Base-by-base conservation (phyloP, 2,329 filamentous ascomycete species). In the Didymella pomorum region DNA sequence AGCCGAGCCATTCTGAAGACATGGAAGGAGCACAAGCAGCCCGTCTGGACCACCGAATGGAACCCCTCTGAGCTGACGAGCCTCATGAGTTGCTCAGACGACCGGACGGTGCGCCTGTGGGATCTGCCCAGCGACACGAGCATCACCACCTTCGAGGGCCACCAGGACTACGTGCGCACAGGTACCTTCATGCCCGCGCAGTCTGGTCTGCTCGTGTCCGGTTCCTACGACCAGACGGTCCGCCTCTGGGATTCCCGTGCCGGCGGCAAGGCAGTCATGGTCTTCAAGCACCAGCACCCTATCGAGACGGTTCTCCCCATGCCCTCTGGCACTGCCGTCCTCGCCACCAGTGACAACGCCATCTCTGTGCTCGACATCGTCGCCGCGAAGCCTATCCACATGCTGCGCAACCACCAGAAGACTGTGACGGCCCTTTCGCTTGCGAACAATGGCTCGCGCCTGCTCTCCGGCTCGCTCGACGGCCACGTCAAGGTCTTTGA, bases 401-500 rank as follows among this genome's bases (percentile, higher is more conserved):
- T 96, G 72, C 89, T 99, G 63, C 89, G 89, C 68, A 98, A 96
- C 75, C 95, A 99, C 78, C 95, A 99, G 75, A 99, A 98, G 86
- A 97, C 95, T 0, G 93, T 99, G 60, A 98, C 95, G 0, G 89
- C 90, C 8, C 84, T 99, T 53, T 89, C 89, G 50, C 81, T 96
- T 31, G 93, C 93, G 8, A 93, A 92, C 43, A 87, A 90, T 66
- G 91, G 91, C 45, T 87, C 87, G 49, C 87, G 95, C 49, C 84
- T 99, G 56, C 86, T 99, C 52, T 93, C 89, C 64, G 95, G 93
- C 77, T 93, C 89, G 20, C 83, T 99, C 44, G 95, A 99, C 76
- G 96, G 95, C 10, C 95, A 98, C 78, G 89, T 98, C 80, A 99
- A 99, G 80, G 87, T 99, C 37, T 98, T 96, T 71, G 94, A 98